Evolutionary conservation across 2,329 filamentous ascomycete species (phyloP), one percentile per base, ranked within the genome.

Genomic region (Pyrenochaeta sp.): DNA sequence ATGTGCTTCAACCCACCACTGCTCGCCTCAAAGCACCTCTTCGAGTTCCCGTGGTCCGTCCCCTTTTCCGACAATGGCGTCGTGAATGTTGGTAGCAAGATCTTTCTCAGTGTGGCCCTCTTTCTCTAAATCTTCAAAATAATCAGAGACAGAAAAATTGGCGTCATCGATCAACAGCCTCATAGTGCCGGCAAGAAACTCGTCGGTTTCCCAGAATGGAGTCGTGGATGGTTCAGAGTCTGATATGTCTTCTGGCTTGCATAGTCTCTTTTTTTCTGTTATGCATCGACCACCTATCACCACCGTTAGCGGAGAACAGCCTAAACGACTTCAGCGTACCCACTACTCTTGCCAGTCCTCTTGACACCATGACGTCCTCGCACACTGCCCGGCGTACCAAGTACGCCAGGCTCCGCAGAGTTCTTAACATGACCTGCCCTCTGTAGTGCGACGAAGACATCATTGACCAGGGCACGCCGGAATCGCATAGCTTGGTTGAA

Each of bases 401-500:
- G 39, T 2, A 22, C 40, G 5, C 47, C 50, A n/a, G 40, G 13
- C 15, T 42, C 54, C 2, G 30, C 30, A 19, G 27, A 34, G 15
- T 58, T 22, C 24, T 19, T 56, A 25, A 64, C 22, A 1, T 25
- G 51, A 12, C 60, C 57, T 8, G 46, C 53, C 42, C 59, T 57
- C 24, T 60, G 27, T 15, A 68, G 46, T 3, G 61, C 61, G 8
- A 49, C 27, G 27, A 56, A 65, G 22, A 65, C 51, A 32, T 71
- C 64, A 10, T 49, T 56, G 1, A 71, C 60, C 0, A 70, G 60
- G 1, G 51, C 58, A 19, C 64, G 55, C 2, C 64, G 56, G 2
- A 69, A 54, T 7, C 56, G 47, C 65, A 70, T 69, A 1, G 46
- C 43, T 39, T 65, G 56, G 2, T 15, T 43, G 42, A 69, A 72